Evolutionary conservation across 805 yeast genomes (phyloP).

Genomic region (Ascoidea asiatica): DNA sequence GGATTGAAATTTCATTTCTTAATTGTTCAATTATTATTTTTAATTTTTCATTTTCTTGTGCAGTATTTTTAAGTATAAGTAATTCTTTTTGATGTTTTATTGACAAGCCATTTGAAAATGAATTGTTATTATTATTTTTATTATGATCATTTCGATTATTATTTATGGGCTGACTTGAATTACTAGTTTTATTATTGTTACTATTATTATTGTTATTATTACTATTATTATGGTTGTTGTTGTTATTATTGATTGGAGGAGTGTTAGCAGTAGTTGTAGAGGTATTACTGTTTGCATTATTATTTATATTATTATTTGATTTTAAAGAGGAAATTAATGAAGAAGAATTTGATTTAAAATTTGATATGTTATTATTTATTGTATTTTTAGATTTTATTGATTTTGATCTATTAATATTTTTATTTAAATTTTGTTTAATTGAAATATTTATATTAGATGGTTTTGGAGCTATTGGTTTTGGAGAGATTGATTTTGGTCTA

Average conservation of each 20-base stretch:
- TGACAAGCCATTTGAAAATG: neutral
- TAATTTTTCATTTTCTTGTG: slow-evolving; percentile 9
- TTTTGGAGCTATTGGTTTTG: neutral
- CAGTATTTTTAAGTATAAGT: neutral
- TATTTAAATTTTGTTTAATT: neutral
- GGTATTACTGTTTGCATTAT: too few relatives aligned
- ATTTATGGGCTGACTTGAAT: neutral
- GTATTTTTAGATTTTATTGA: too few relatives aligned
- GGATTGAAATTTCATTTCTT: slow-evolving; percentile 5
- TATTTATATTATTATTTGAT: too few relatives aligned
- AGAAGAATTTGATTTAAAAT: too few relatives aligned
- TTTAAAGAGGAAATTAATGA: too few relatives aligned
- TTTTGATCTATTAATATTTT: too few relatives aligned
- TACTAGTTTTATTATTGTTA: too few relatives aligned
- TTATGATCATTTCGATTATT: neutral
- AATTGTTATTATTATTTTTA: too few relatives aligned
- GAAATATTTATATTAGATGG: neutral
- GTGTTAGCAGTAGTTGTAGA: too few relatives aligned
- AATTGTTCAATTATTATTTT: slow-evolving; percentile 9
- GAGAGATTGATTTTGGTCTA: neutral
- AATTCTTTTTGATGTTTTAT: neutral
- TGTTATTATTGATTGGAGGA: neutral
- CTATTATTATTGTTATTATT: neutral
- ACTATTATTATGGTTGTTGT: neutral
- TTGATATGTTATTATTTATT: too few relatives aligned